These are phyloP conservation scores for Dendrocalamus latiflorus DNA, from an alignment of 202 grass and related monocot species.

Conservation along the genomic window DNA sequence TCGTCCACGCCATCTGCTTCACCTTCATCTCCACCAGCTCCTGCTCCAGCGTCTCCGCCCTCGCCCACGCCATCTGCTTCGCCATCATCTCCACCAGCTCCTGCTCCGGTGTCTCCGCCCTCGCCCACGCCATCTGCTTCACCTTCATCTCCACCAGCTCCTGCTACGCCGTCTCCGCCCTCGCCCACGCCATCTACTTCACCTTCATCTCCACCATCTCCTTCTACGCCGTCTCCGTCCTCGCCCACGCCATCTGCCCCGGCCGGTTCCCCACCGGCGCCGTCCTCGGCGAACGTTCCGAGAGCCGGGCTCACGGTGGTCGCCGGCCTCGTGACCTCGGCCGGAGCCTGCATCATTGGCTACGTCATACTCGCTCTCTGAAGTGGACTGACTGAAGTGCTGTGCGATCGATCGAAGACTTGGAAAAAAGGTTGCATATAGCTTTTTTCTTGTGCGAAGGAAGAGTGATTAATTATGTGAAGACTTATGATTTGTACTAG, in stretches of 20 bases:
- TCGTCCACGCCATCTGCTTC: no score
- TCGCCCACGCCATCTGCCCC: not conserved
- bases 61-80: not conserved
- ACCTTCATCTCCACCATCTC: not conserved
- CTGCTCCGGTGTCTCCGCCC: not conserved
- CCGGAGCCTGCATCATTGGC: constrained; percentile 26
- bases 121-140: not conserved
- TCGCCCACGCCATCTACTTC: not conserved
- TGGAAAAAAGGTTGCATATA: not conserved
- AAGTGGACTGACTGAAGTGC: not conserved
- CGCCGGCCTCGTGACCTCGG: not conserved
- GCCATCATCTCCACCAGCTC: not conserved
- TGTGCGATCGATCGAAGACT: not conserved
- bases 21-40: no score
- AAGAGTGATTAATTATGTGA: not conserved
- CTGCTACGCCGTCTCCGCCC: not conserved
- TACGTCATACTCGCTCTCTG: constrained; percentile 42
- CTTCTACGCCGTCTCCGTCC: not conserved
- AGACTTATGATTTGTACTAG: not conserved
- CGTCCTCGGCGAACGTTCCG: not conserved
- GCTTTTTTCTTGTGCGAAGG: not conserved
- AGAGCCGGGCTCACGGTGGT: not conserved
- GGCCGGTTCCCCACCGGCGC: not conserved
- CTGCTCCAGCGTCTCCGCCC: no score
- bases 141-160: not conserved